A percentile compares a stretch with the other conserved stretches of the same genome.
Conservation (phyloP, 257 asterid genomes). For the Linaria vulgaris region DNA sequence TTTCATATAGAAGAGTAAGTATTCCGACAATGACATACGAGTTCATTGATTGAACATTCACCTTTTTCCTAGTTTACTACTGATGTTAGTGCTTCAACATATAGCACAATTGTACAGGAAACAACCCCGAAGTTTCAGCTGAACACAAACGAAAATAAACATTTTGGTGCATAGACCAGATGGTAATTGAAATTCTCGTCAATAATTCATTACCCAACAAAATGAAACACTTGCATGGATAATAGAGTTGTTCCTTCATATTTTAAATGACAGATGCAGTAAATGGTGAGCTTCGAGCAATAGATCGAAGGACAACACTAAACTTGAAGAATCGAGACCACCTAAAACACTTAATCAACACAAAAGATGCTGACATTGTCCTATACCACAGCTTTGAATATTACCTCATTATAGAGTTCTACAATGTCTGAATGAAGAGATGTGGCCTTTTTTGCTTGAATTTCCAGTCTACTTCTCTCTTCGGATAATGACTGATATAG, state of each 20-base stretch:
- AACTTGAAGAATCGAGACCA: slow-evolving; percentile 8
- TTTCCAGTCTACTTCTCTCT: slow-evolving; percentile 69
- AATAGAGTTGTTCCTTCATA: neutral
- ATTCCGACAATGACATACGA: neutral
- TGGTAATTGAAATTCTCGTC: no score
- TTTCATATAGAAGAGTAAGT: slow-evolving; percentile 8
- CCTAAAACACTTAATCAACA: neutral
- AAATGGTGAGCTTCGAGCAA: slow-evolving; percentile 3
- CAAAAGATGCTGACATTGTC: neutral
- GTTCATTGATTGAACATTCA: neutral
- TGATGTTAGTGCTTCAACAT: neutral
- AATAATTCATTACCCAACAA: no score
- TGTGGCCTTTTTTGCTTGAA: slow-evolving; percentile 60
- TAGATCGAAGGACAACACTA: slow-evolving; percentile 3
- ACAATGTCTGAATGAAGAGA: slow-evolving; percentile 60
- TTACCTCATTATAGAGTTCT: slow-evolving; percentile 71
- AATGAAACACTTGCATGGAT: neutral
- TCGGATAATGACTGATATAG: slow-evolving; percentile 71
- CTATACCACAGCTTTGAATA: slow-evolving; percentile 9
- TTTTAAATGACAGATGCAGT: neutral
- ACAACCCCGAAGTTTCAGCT: no score
- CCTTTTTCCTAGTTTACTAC: neutral
- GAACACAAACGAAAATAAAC: no score
- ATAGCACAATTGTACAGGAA: no score
- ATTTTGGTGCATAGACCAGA: no score